Conservation (phyloP, 2,329 filamentous ascomycete genomes). For the Trichoderma hamatum region DNA sequence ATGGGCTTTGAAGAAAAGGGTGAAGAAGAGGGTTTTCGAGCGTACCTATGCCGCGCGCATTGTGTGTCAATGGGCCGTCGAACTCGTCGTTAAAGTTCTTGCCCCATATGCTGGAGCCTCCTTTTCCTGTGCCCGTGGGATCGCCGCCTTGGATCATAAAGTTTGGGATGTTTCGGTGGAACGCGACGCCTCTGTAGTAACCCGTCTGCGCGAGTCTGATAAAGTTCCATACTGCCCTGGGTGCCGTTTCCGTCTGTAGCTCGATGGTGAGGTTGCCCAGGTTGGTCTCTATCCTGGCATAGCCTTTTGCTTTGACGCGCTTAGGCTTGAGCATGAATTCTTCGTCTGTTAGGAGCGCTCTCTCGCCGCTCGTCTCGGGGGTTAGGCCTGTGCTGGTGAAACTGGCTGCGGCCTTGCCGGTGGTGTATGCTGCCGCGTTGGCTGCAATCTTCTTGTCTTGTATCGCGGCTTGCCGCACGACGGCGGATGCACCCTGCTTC, state of each 20-base stretch:
- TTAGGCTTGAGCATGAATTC: constrained; percentile 95
- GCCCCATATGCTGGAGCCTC: constrained; percentile 90
- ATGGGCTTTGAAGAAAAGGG: neutral
- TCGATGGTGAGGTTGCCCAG: constrained; percentile 85
- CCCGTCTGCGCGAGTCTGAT: constrained; percentile 83
- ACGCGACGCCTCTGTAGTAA: constrained; percentile 81
- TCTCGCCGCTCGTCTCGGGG: constrained; percentile 84
- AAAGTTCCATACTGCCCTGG: constrained; percentile 97
- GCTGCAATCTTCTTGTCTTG: constrained; percentile 66
- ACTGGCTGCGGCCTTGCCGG: constrained; percentile 85
- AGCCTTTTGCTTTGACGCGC: constrained; percentile 86
- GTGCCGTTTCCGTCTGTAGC: constrained; percentile 86
- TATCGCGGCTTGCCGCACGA: constrained; percentile 45
- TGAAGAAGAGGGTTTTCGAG: constrained; percentile 30
- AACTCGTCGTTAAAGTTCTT: constrained; percentile 95
- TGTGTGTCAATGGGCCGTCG: constrained; percentile 85
- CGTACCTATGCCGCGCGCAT: constrained; percentile 70
- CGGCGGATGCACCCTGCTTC: constrained; percentile 23
- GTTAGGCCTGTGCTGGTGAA: constrained; percentile 95
- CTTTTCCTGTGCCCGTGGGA: constrained; percentile 86
- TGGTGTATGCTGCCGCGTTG: constrained; percentile 90
- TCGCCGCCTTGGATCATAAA: constrained; percentile 99
- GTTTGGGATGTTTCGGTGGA: constrained; percentile 91
- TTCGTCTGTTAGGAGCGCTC: constrained; percentile 86
- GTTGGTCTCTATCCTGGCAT: constrained; percentile 85